Base-by-base conservation (phyloP, 106 monocot genomes). In the Dendrobium catenatum region DNA sequence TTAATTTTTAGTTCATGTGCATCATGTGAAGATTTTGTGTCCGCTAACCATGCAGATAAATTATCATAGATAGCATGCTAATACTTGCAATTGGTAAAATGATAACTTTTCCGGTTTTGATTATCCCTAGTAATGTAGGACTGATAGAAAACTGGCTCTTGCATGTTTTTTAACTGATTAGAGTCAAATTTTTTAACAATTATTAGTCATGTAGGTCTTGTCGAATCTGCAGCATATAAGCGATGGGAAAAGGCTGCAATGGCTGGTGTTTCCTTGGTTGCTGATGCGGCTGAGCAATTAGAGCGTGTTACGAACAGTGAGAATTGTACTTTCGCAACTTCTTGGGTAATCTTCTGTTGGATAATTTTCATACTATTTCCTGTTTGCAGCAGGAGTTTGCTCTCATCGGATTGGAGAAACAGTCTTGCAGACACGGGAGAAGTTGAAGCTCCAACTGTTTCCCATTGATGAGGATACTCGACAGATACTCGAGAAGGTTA, bases 241-340 rank as follows among this genome's bases (percentile, higher is more conserved):
- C 89, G 87, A 88, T 95, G 98, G 98, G 98, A 99, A 78, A 93
- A 91, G 81, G 98, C 95, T 79, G 98, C 98, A 79, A 91, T 93
- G 26, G 98, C 90, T 66, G 98, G 98, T 80, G 95, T 99, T 86
- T 93, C 98, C 26, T 86, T 99, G 49, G 95, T 99, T 88, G 98
- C 98, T 86, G 98, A 99, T 91, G 98, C 98, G 56, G 98, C 98
- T 67, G 95, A 93, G 78, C 89, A 93, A 78, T 83, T 99, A 46
- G 98, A 99, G 75, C 81, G 86, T 49, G 79, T 86, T 76, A 78
- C 79, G 46, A 86, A 79, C 47, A 81, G 79, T 51, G 75, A 37
- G 40, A 88, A 77, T 46, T 22, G 22, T 80, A 79, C 86, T 79
- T 77, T 80, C 47, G 68, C 59, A 68, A 80, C 59, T 15, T 29